A percentile compares a stretch with the other conserved stretches of the same genome.
These are phyloP conservation scores for Talaromyces adpressus DNA, from an alignment of 495 filamentous ascomycete genomes.

Conservation along the genomic window DNA sequence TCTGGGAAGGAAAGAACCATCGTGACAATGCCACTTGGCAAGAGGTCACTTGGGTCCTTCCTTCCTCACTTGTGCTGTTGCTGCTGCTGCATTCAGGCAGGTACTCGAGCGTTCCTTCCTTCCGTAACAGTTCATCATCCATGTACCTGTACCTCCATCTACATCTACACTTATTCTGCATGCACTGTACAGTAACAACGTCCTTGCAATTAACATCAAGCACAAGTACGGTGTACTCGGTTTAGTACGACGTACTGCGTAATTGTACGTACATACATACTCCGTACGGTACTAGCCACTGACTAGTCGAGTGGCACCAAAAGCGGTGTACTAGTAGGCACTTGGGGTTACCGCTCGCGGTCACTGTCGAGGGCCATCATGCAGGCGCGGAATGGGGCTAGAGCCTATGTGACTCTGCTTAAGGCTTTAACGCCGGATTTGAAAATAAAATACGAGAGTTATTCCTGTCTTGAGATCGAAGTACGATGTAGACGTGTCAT, in stretches of 20 bases:
- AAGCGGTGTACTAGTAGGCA: constrained; percentile 1
- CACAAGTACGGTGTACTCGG: background rate
- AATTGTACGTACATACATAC: background rate
- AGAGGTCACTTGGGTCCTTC: background rate
- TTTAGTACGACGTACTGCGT: background rate
- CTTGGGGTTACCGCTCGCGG: background rate
- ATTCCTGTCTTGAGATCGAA: background rate
- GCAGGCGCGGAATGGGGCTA: background rate
- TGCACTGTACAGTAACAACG: background rate
- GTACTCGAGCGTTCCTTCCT: background rate
- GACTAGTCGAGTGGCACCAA: background rate
- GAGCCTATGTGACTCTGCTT: background rate
- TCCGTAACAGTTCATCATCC: constrained; percentile 1
- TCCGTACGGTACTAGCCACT: background rate
- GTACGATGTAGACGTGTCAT: background rate
- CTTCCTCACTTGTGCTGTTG: background rate
- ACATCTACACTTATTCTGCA: background rate
- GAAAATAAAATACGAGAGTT: background rate
- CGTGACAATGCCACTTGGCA: background rate
- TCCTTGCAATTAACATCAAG: background rate
- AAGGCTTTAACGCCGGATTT: background rate
- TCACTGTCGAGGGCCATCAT: background rate
- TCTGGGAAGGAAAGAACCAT: background rate
- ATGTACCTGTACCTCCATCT: background rate
- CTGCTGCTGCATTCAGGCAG: background rate